phyloP scores from a whole-genome alignment of 176 grass and related monocot species.

The Triticum urartu region DNA sequence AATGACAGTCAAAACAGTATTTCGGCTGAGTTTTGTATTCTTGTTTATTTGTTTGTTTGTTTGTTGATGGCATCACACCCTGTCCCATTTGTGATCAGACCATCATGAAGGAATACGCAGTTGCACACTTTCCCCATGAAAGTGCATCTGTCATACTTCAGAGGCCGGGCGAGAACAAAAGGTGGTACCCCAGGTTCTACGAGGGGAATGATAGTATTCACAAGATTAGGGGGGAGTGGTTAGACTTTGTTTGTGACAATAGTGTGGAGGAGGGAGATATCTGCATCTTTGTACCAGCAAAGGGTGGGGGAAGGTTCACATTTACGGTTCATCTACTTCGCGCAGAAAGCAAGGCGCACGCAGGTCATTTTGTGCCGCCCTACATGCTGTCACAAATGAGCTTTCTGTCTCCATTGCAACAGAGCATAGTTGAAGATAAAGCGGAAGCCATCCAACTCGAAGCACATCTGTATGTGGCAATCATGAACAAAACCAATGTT shows the following conservation, averaged over 20 bases:
- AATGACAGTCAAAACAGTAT: not conserved
- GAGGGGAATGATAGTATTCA: not conserved
- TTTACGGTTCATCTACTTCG: slow-evolving; percentile 38
- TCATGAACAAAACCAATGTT: not conserved
- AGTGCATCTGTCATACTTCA: slow-evolving; percentile 25
- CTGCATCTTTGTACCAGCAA: slow-evolving; percentile 38
- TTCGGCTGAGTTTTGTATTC: not conserved
- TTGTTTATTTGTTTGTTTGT: not conserved
- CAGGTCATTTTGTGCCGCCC: not conserved
- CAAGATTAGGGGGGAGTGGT: slow-evolving; percentile 39
- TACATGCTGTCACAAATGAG: not conserved
- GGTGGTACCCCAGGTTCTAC: slow-evolving; percentile 40
- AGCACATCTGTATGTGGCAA: not conserved
- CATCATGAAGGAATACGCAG: slow-evolving; percentile 31
- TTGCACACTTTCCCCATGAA: slow-evolving; percentile 17
- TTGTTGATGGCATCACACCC: not conserved
- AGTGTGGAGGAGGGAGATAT: slow-evolving; percentile 42
- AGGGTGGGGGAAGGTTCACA: slow-evolving; percentile 7
- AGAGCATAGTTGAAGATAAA: slow-evolving; percentile 3
- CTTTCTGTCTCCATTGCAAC: not conserved
- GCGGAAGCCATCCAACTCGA: not conserved
- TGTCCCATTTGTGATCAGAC: slow-evolving; percentile 13
- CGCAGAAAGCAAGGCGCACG: not conserved
- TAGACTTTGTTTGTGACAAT: slow-evolving; percentile 47
- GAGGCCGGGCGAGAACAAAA: slow-evolving; percentile 24